Evolutionary conservation across 2,329 filamentous ascomycete species (phyloP).

Genomic region (Neopestalotiopsis clavispora): DNA sequence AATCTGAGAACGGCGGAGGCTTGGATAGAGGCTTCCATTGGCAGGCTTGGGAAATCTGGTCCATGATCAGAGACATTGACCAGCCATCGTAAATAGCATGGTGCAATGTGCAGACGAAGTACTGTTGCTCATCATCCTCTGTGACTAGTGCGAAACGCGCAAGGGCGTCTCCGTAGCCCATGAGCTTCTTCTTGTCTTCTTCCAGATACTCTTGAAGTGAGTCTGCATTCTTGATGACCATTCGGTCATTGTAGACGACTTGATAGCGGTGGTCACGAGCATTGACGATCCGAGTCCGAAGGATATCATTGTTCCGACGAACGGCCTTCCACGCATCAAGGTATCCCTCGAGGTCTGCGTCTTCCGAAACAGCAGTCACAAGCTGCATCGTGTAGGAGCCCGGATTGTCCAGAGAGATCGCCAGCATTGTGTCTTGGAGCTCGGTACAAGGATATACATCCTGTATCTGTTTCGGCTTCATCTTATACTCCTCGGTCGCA

Average conservation of each 20-base stretch:
- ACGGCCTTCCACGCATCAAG: slow-evolving; percentile 16
- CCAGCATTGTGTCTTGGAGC: slow-evolving; percentile 15
- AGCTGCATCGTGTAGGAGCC: slow-evolving; percentile 15
- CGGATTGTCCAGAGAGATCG: neutral
- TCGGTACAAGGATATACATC: slow-evolving; percentile 15
- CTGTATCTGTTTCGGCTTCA: slow-evolving; percentile 12
- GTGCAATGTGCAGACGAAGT: slow-evolving; percentile 59
- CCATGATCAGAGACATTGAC: slow-evolving; percentile 37
- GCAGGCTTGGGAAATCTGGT: slow-evolving; percentile 7
- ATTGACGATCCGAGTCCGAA: slow-evolving; percentile 12
- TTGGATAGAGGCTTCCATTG: slow-evolving; percentile 10
- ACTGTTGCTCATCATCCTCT: slow-evolving; percentile 8
- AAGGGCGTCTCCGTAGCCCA: slow-evolving; percentile 13
- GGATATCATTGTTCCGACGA: slow-evolving; percentile 6
- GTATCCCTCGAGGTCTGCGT: slow-evolving; percentile 9
- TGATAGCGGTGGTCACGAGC: slow-evolving; percentile 11
- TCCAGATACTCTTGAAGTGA: slow-evolving; percentile 13
- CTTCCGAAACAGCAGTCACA: slow-evolving; percentile 13
- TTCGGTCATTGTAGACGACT: slow-evolving; percentile 14
- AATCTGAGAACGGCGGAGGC: neutral
- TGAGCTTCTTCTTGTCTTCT: slow-evolving; percentile 4
- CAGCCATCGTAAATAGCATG: slow-evolving; percentile 94
- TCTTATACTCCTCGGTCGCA: slow-evolving; percentile 13
- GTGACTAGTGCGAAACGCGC: slow-evolving; percentile 11
- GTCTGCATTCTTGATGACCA: slow-evolving; percentile 13